Percentiles rank a stretch among this genome's conserved stretches.
These are phyloP conservation scores for Neonectria coccinea DNA, from an alignment of 2,329 filamentous ascomycete species.

Conservation along the genomic window DNA sequence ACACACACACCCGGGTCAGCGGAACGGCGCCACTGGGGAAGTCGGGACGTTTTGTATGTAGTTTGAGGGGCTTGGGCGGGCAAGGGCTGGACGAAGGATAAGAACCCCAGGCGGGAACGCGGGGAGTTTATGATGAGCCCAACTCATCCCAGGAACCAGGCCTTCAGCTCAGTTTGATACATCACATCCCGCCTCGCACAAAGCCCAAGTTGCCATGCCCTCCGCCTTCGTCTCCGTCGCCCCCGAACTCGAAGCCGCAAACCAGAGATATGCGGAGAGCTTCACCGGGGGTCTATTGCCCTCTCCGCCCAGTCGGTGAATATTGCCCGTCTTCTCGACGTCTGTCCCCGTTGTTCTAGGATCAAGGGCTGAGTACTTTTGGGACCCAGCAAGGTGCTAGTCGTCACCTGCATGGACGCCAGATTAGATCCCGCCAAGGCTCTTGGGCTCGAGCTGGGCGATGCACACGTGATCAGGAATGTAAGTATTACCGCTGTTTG, in stretches of 20 bases:
- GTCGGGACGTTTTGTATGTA: neutral
- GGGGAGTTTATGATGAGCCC: neutral
- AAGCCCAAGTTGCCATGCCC: conserved; percentile 28
- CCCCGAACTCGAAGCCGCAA: conserved; percentile 40
- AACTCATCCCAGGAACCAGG: neutral
- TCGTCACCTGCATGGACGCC: conserved; percentile 85
- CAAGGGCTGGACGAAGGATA: conserved; percentile 20
- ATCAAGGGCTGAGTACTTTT: conserved; percentile 31
- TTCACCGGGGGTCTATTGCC: conserved; percentile 40
- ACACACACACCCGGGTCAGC: conserved; percentile 39
- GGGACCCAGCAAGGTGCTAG: conserved; percentile 48
- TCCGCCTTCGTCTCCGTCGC: conserved; percentile 26
- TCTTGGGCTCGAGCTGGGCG: conserved; percentile 72
- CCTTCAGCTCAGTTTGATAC: conserved; percentile 12
- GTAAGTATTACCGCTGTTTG: conserved; percentile 45
- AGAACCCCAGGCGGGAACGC: conserved; percentile 24
- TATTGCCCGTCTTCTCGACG: conserved; percentile 1
- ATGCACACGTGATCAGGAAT: conserved; percentile 84
- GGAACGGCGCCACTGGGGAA: conserved; percentile 19
- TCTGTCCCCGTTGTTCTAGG: conserved; percentile 8
- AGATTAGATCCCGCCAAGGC: conserved; percentile 75
- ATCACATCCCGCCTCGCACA: conserved; percentile 1
- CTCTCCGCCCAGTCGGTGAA: conserved; percentile 42
- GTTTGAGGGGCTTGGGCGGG: neutral
- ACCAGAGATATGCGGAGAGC: conserved; percentile 36